Evolutionary conservation across 2,329 filamentous ascomycete genomes (phyloP).

Genomic region (Annulohypoxylon truncatum): DNA sequence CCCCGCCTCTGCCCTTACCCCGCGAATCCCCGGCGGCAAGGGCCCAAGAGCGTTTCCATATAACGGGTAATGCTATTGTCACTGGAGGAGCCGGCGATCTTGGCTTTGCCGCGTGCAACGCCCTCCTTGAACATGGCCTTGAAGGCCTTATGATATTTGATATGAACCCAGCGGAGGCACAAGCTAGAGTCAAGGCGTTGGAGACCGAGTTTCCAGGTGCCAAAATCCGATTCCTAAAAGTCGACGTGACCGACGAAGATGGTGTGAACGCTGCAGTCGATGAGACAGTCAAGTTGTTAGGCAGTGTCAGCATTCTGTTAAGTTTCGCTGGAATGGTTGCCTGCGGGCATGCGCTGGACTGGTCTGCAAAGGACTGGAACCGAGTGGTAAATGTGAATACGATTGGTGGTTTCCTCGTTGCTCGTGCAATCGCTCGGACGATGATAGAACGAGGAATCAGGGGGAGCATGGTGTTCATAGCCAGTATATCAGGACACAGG

Average conservation of each 20-base stretch:
- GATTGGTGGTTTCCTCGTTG: constrained; percentile 76
- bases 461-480: constrained; percentile 74
- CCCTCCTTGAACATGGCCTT: constrained; percentile 50
- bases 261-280: constrained; percentile 54
- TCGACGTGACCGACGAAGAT: constrained; percentile 69
- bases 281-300: constrained; percentile 42
- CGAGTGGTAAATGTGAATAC: constrained; percentile 77
- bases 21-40: constrained; percentile 36
- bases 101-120: constrained; percentile 45
- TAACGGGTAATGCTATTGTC: constrained; percentile 48
- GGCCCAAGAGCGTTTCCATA: constrained; percentile 45
- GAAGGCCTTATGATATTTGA: constrained; percentile 51
- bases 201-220: constrained; percentile 64
- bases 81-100: constrained; percentile 51
- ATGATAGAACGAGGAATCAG: constrained; percentile 63
- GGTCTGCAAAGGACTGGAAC: constrained; percentile 69
- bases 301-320: constrained; percentile 63
- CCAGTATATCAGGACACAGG: constrained; percentile 74
- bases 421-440: constrained; percentile 69
- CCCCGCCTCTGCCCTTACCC: constrained; percentile 44
- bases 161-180: constrained; percentile 44
- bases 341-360: constrained; percentile 70
- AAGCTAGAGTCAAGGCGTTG: constrained; percentile 58
- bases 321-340: constrained; percentile 77
- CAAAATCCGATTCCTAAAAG: constrained; percentile 61